These are phyloP conservation scores for Aureobasidium pullulans DNA, from an alignment of 2,329 filamentous ascomycete genomes.

Conservation along the genomic window DNA sequence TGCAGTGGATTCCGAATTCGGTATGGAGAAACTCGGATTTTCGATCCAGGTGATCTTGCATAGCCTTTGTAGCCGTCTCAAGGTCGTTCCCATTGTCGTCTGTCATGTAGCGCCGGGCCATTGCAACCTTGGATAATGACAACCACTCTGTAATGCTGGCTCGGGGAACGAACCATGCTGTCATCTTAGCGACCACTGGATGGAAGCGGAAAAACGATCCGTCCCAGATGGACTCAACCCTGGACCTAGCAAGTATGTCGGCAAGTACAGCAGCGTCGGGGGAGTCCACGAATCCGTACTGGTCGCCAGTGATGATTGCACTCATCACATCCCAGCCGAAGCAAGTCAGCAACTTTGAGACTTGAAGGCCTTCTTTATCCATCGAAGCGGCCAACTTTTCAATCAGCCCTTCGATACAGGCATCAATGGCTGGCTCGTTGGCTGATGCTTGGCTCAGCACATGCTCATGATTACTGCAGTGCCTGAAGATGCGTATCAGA, in stretches of 20 bases:
- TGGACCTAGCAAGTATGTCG: conserved; percentile 16
- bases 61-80: not conserved
- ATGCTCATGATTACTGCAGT: not conserved
- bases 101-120: not conserved
- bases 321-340: conserved; percentile 22
- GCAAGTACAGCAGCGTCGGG: not conserved
- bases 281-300: conserved; percentile 18
- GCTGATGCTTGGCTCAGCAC: conserved; percentile 17
- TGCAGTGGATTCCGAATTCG: not conserved
- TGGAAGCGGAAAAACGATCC: conserved; percentile 21
- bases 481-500: not conserved
- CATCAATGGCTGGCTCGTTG: conserved; percentile 18
- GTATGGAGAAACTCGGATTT: not conserved
- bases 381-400: not conserved
- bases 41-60: not conserved
- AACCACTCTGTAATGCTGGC: not conserved
- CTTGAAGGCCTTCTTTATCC: conserved; percentile 11
- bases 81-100: not conserved
- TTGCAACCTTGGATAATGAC: not conserved
- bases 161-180: not conserved
- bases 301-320: conserved; percentile 18
- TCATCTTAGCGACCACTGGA: conserved; percentile 16
- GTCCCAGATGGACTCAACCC: conserved; percentile 17
- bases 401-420: conserved; percentile 17
- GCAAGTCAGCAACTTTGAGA: conserved; percentile 16